A percentile compares a stretch with the other conserved stretches of the same genome.
Conservation (phyloP, 176 grass and related monocot species). For the Triticum turgidum region DNA sequence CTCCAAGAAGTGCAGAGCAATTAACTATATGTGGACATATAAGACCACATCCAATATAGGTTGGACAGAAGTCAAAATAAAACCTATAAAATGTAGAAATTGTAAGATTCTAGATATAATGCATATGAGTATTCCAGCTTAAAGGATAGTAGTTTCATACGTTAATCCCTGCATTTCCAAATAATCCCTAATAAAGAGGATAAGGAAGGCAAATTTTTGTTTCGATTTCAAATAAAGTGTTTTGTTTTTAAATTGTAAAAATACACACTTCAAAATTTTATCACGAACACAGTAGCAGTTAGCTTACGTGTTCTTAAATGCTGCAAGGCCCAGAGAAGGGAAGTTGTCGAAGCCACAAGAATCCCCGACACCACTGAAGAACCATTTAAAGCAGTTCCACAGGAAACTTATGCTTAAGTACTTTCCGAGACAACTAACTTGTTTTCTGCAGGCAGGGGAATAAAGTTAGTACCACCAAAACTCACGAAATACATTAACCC, state of each 20-base stretch:
- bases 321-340: slow-evolving; percentile 63
- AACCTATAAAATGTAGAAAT: slow-evolving; percentile 53
- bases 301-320: slow-evolving; percentile 82
- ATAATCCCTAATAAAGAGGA: background rate
- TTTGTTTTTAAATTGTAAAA: background rate
- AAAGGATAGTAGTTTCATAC: background rate
- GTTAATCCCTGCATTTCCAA: background rate
- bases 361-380: slow-evolving; percentile 76
- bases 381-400: slow-evolving; percentile 96
- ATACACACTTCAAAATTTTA: background rate
- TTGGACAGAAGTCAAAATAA: slow-evolving; percentile 95
- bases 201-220: background rate
- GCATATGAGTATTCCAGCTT: background rate
- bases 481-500: background rate
- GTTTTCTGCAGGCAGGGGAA: slow-evolving; percentile 52
- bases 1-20: slow-evolving; percentile 77
- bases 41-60: slow-evolving; percentile 87
- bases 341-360: slow-evolving; percentile 85
- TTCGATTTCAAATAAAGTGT: too few relatives aligned
- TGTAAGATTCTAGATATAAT: background rate
- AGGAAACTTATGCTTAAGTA: slow-evolving; percentile 87
- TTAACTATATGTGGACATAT: slow-evolving; percentile 90
- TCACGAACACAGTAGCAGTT: background rate
- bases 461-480: background rate
- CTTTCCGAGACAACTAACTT: slow-evolving; percentile 84